Evolutionary conservation across 2,329 filamentous ascomycete species (phyloP).

Genomic region (Fusarium ambrosium): DNA sequence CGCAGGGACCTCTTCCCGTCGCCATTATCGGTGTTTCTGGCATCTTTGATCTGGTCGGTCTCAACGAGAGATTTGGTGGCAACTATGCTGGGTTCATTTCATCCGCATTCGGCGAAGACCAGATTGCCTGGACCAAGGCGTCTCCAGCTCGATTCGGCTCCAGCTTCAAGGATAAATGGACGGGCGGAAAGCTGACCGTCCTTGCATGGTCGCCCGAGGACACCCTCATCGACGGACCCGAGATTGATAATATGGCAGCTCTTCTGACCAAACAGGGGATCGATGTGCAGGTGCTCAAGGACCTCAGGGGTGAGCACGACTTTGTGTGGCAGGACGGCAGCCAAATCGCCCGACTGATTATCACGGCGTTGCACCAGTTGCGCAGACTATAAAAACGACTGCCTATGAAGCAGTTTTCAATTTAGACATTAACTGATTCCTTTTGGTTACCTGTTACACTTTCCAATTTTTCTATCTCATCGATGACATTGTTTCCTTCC

Average conservation of each 20-base stretch:
- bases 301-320: constrained; percentile 72
- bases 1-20: constrained; percentile 57
- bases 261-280: constrained; percentile 59
- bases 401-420: constrained; percentile 1
- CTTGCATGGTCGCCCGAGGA: constrained; percentile 64
- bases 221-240: constrained; percentile 66
- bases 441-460: background rate
- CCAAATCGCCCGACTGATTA: constrained; percentile 65
- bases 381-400: constrained; percentile 9
- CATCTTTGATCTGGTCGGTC: constrained; percentile 73
- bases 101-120: constrained; percentile 71
- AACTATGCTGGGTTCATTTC: constrained; percentile 70
- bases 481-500: background rate
- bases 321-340: constrained; percentile 72
- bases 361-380: constrained; percentile 46
- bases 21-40: constrained; percentile 74
- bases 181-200: constrained; percentile 51
- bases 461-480: background rate
- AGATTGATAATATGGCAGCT: constrained; percentile 69
- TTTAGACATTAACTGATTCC: constrained; percentile 33
- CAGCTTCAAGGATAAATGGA: constrained; percentile 58
- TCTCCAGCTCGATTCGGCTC: constrained; percentile 65
- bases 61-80: constrained; percentile 62
- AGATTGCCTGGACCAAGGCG: constrained; percentile 64
- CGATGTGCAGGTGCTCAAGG: constrained; percentile 49